Percentiles rank a stretch among this genome's conserved stretches.
Evolutionary conservation across 345 rosid genomes (phyloP).

Genomic region (Draba incana): DNA sequence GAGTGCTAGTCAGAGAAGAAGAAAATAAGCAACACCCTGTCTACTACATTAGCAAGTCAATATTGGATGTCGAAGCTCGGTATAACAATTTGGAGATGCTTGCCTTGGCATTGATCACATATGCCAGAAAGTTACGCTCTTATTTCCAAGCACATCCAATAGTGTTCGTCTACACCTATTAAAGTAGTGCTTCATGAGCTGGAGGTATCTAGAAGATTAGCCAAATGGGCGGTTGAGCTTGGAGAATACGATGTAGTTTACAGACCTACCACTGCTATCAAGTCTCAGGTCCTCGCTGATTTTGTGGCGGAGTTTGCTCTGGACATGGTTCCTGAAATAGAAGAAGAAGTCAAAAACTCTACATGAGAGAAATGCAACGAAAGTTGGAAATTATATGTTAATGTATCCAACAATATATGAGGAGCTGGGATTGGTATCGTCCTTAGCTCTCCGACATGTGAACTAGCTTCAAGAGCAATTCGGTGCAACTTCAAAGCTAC

Average conservation of each 20-base stretch:
- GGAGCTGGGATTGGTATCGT: background rate
- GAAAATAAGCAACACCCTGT: too few species aligned
- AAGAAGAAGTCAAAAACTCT: background rate
- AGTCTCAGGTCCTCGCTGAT: background rate
- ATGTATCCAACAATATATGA: background rate
- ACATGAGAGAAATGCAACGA: background rate
- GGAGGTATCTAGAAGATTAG: background rate
- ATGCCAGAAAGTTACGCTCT: too few species aligned
- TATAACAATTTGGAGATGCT: too few species aligned
- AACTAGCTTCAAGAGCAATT: background rate
- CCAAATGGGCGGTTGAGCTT: background rate
- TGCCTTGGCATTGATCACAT: too few species aligned
- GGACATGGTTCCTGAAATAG: rapidly evolving
- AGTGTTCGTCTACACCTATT: background rate
- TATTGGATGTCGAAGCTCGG: too few species aligned
- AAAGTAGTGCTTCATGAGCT: background rate
- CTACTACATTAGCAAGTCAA: too few species aligned
- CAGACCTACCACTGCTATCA: background rate
- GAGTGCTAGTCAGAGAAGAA: too few species aligned
- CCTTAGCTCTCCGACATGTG: background rate
- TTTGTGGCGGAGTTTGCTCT: background rate
- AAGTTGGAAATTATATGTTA: background rate
- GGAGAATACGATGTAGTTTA: background rate
- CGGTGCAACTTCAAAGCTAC: background rate
- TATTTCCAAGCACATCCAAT: too few species aligned